Percentiles rank a stretch among this genome's conserved stretches.
These are phyloP conservation scores for Phytophthora agathidicida DNA, from an alignment of 352 stramenopile genomes.

Conservation along the genomic window DNA sequence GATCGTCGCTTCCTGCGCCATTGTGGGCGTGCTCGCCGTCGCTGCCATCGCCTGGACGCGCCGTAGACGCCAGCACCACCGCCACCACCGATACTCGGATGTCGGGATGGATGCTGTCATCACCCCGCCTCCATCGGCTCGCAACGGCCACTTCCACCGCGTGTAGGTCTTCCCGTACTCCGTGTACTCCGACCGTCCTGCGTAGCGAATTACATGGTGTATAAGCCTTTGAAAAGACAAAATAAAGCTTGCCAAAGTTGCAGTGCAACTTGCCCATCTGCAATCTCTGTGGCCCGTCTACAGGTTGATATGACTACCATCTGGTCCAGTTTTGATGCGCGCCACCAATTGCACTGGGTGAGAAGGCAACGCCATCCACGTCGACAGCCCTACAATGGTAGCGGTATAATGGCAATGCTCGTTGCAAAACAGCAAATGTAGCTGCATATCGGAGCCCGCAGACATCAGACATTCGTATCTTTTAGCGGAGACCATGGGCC, in stretches of 20 bases:
- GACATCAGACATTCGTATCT: too few species aligned
- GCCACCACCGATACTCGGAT: not conserved
- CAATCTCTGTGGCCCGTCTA: not conserved
- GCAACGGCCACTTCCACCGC: slow-evolving; percentile 16
- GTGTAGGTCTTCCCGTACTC: too few species aligned
- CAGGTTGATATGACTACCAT: slow-evolving; percentile 6
- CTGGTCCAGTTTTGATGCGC: slow-evolving; percentile 16
- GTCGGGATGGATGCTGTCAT: slow-evolving; percentile 4
- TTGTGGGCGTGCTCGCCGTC: slow-evolving; percentile 9
- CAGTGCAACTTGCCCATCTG: not conserved
- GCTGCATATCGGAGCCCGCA: too few species aligned
- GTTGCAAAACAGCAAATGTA: too few species aligned
- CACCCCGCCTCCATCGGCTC: slow-evolving; percentile 13
- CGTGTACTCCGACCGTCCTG: too few species aligned
- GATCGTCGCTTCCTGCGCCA: slow-evolving; percentile 1
- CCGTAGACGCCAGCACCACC: slow-evolving; percentile 13
- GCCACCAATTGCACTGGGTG: slow-evolving; percentile 13
- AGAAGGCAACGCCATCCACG: not conserved
- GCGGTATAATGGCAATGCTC: too few species aligned
- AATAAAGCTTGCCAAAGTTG: not conserved
- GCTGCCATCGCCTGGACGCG: slow-evolving; percentile 17
- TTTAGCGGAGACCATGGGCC: too few species aligned
- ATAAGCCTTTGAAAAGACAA: too few species aligned
- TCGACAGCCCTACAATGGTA: too few species aligned
- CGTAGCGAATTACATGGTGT: too few species aligned